phyloP scores from a whole-genome alignment of 805 yeast genomes.

The Candida rishiriensis region DNA sequence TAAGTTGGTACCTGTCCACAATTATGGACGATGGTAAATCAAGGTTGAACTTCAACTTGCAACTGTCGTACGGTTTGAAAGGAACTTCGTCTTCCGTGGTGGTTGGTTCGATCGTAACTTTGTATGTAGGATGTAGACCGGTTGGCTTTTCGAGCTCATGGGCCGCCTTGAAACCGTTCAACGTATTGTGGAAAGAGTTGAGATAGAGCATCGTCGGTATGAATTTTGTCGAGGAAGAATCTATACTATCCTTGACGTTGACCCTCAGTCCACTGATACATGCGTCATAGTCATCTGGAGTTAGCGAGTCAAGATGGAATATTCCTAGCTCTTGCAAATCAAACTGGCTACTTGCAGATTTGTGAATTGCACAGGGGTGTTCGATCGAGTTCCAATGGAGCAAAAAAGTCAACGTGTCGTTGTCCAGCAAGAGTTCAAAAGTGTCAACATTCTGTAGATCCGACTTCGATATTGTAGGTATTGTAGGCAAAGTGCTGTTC shows the following conservation, averaged over 20 bases:
- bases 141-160: slow-evolving; percentile 16
- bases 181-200: slow-evolving; percentile 16
- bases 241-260: slow-evolving; percentile 2
- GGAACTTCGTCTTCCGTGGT: not conserved
- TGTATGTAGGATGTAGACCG: slow-evolving; percentile 27
- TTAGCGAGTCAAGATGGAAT: slow-evolving; percentile 14
- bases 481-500: not conserved
- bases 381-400: slow-evolving; percentile 19
- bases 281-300: slow-evolving; percentile 14
- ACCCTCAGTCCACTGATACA: slow-evolving; percentile 20
- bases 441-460: slow-evolving; percentile 12
- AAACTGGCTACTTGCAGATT: not conserved
- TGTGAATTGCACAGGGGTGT: slow-evolving; percentile 7
- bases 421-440: slow-evolving; percentile 19
- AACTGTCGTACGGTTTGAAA: slow-evolving; percentile 8
- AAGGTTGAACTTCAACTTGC: slow-evolving; percentile 20
- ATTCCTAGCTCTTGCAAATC: slow-evolving; percentile 18
- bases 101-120: slow-evolving; percentile 6
- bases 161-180: slow-evolving; percentile 9
- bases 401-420: slow-evolving; percentile 7
- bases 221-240: slow-evolving; percentile 4
- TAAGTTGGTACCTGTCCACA: slow-evolving; percentile 25
- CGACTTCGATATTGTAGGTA: slow-evolving; percentile 12
- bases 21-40: slow-evolving; percentile 24
- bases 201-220: slow-evolving; percentile 23